phyloP scores from a whole-genome alignment of 1,284 basidiomycete species.

The Ganoderma sinense region DNA sequence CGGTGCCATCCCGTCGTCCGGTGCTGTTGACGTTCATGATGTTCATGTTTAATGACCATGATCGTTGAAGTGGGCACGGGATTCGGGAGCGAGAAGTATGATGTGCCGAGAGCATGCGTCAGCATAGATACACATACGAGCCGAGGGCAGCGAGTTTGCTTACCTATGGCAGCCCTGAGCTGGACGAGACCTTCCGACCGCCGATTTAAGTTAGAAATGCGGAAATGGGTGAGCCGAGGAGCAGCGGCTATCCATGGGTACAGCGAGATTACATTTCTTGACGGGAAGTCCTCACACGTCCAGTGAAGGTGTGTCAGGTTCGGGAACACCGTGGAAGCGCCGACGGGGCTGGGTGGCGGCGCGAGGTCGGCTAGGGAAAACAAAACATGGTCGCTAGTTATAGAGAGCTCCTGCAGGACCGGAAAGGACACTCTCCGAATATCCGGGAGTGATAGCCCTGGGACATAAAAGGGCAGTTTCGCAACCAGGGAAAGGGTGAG shows the following conservation, averaged over 20 bases:
- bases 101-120: too few relatives aligned
- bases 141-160: not conserved
- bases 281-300: not conserved
- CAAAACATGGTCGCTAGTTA: not conserved
- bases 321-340: not conserved
- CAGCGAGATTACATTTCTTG: not conserved
- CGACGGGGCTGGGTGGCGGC: not conserved
- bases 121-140: not conserved
- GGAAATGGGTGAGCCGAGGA: not conserved
- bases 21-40: not conserved
- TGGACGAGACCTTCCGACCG: not conserved
- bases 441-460: not conserved
- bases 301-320: not conserved
- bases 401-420: not conserved
- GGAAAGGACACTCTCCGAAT: not conserved
- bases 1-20: not conserved
- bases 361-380: not conserved
- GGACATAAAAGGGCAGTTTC: not conserved
- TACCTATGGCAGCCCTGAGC: not conserved
- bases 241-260: not conserved
- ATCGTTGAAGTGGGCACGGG: not conserved
- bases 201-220: conserved; percentile 4
- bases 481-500: conserved; percentile 15
- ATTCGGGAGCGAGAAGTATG: too few relatives aligned
- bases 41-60: not conserved